Evolutionary conservation across 495 filamentous ascomycete genomes (phyloP).

Genomic region (Rusavskia elegans): DNA sequence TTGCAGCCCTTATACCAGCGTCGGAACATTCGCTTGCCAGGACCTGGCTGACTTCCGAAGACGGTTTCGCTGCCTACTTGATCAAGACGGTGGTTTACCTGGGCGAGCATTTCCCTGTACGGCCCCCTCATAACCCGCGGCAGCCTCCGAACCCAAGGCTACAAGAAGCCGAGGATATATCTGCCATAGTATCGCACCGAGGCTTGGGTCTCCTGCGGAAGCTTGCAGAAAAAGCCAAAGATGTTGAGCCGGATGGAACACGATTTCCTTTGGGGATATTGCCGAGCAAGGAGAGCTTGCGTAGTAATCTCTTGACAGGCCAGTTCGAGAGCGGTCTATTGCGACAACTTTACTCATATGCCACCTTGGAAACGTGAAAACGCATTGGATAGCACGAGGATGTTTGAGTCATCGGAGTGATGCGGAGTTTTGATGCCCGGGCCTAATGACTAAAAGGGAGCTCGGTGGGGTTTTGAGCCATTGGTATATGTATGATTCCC

Average conservation of each 20-base stretch:
- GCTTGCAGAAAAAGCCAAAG: conserved; percentile 55
- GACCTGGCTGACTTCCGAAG: conserved; percentile 68
- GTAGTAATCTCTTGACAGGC: conserved; percentile 48
- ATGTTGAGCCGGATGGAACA: conserved; percentile 33
- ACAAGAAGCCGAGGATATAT: conserved; percentile 29
- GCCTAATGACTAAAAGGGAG: too few relatives aligned
- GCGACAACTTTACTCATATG: conserved; percentile 58
- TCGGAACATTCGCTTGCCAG: conserved; percentile 57
- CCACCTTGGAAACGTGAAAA: conserved; percentile 33
- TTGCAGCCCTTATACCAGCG: conserved; percentile 57
- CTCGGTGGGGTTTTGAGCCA: background rate
- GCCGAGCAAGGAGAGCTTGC: conserved; percentile 53
- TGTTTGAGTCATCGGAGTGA: too few relatives aligned
- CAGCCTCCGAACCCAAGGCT: conserved; percentile 7
- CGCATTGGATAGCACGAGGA: background rate
- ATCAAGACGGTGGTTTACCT: conserved; percentile 20
- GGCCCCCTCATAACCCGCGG: background rate
- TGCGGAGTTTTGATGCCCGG: too few relatives aligned
- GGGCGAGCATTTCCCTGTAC: background rate
- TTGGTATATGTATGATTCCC: background rate
- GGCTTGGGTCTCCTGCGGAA: conserved; percentile 53
- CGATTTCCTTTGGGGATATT: conserved; percentile 46
- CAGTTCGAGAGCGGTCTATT: conserved; percentile 45
- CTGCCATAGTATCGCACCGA: conserved; percentile 45
- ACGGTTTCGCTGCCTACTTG: conserved; percentile 71